These are phyloP conservation scores for Fraxinus velutina DNA, from an alignment of 305 asterid species.

Conservation along the genomic window DNA sequence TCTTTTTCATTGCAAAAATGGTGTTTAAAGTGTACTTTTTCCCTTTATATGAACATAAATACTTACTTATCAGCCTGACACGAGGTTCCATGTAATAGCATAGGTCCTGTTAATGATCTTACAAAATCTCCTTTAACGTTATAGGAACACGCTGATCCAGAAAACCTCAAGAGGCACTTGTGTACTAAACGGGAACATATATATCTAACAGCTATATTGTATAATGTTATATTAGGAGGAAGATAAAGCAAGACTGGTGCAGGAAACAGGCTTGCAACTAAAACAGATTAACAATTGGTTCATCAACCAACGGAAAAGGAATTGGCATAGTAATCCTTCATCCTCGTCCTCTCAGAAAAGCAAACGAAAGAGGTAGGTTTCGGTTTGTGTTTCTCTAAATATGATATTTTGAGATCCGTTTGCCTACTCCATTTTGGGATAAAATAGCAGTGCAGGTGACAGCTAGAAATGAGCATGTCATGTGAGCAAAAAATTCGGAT, in stretches of 20 bases:
- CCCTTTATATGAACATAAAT: neutral
- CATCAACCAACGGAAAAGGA: conserved; percentile 91
- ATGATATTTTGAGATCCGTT: neutral
- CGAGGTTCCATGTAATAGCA: neutral
- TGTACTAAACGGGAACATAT: neutral
- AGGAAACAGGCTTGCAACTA: conserved; percentile 89
- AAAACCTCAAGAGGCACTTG: neutral
- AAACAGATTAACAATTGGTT: conserved; percentile 90
- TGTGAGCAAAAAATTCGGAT: conserved; percentile 20
- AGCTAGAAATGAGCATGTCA: conserved; percentile 26
- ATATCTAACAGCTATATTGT: neutral
- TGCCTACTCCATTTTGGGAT: conserved; percentile 21
- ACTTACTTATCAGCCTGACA: neutral
- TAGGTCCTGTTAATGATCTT: neutral
- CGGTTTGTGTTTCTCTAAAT: neutral
- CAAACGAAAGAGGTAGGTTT: conserved; percentile 76
- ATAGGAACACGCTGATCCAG: neutral
- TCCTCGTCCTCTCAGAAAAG: conserved; percentile 70
- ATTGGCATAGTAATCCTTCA: conserved; percentile 89
- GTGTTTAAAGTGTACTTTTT: neutral
- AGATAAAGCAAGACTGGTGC: conserved; percentile 84
- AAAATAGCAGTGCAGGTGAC: conserved; percentile 60
- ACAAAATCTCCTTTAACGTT: neutral
- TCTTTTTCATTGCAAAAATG: neutral
- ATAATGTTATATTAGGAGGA: conserved; percentile 56